Evolutionary conservation across 2,329 filamentous ascomycete species (phyloP).

Genomic region (Cordyceps militaris): DNA sequence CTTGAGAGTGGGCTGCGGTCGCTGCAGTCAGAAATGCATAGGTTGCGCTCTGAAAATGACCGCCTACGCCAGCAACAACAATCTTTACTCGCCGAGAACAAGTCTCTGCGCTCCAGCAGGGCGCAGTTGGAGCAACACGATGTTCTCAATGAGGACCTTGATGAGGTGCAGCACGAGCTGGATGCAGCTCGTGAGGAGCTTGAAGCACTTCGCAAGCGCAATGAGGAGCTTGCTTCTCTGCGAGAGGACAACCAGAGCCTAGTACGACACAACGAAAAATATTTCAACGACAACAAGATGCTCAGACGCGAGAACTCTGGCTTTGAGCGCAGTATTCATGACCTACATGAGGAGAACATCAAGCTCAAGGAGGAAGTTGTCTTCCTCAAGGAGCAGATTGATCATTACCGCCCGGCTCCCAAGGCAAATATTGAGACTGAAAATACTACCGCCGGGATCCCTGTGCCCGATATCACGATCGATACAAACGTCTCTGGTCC

Average conservation of each 20-base stretch:
- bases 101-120: slow-evolving; percentile 36
- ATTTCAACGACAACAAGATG: slow-evolving; percentile 46
- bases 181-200: slow-evolving; percentile 26
- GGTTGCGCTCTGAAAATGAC: slow-evolving; percentile 35
- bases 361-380: slow-evolving; percentile 42
- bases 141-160: slow-evolving; percentile 33
- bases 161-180: slow-evolving; percentile 34
- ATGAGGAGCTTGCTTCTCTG: slow-evolving; percentile 5
- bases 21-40: slow-evolving; percentile 34
- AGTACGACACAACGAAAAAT: slow-evolving; percentile 48
- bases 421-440: slow-evolving; percentile 31
- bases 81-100: slow-evolving; percentile 37
- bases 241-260: slow-evolving; percentile 45
- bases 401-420: slow-evolving; percentile 32
- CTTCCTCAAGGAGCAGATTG: slow-evolving; percentile 37
- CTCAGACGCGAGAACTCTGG: slow-evolving; percentile 40
- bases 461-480: slow-evolving; percentile 17
- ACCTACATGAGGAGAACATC: slow-evolving; percentile 39
- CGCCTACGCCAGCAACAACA: slow-evolving; percentile 36
- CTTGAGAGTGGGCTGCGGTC: slow-evolving; percentile 29
- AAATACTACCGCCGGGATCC: slow-evolving; percentile 25
- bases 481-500: slow-evolving; percentile 22
- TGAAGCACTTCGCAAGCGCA: slow-evolving; percentile 1
- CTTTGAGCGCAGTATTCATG: slow-evolving; percentile 39
- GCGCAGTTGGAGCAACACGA: slow-evolving; percentile 26